Percentiles rank a stretch among this genome's conserved stretches.
These are phyloP conservation scores for Taphrina communis DNA, from an alignment of 1,139 yeast species.

Conservation along the genomic window DNA sequence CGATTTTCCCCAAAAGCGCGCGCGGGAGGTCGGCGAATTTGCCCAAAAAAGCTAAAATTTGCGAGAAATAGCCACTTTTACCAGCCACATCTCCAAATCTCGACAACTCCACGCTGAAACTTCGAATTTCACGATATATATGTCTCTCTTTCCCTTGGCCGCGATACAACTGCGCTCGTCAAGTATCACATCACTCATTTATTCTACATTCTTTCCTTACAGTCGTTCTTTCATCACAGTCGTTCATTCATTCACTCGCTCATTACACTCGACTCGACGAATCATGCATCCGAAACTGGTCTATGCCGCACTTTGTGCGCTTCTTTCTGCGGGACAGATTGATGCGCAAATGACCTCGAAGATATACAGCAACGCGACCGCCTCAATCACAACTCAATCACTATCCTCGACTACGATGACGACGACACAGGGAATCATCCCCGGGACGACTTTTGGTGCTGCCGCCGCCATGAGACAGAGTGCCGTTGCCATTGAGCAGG, in stretches of 20 bases:
- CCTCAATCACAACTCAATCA: not conserved
- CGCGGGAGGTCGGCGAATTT: conserved; percentile 14
- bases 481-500: conserved; percentile 12
- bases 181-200: not conserved
- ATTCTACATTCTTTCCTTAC: not conserved
- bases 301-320: conserved; percentile 7
- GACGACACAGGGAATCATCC: not conserved
- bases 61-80: conserved; percentile 8
- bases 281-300: not conserved
- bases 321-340: conserved; percentile 10
- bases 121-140: conserved; percentile 2
- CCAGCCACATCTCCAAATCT: conserved; percentile 26
- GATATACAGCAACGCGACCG: not conserved
- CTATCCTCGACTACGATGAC: not conserved
- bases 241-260: not conserved
- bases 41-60: conserved; percentile 9
- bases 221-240: not conserved
- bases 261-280: not conserved
- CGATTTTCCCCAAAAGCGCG: not conserved
- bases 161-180: too few relatives aligned
- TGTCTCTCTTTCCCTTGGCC: not conserved
- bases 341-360: conserved; percentile 1
- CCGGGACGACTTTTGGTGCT: conserved; percentile 28
- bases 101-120: not conserved
- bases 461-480: conserved; percentile 24